Conservation (phyloP, 192 early-diverging fungal species). For the Phycomyces nitens region DNA sequence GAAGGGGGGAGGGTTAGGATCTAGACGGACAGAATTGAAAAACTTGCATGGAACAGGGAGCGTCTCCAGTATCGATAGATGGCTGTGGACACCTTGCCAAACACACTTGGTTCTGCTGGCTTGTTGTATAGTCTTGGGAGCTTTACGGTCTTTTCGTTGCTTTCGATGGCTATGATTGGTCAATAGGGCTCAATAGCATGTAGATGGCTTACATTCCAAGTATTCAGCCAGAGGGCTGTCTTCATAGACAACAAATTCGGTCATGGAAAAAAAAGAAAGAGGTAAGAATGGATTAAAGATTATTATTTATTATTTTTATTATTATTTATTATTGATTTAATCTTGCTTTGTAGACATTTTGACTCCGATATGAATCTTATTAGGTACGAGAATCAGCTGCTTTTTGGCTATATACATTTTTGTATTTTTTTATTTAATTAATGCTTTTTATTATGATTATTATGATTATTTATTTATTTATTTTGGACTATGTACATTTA, state of each 20-base stretch:
- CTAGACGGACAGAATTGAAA: too few relatives aligned
- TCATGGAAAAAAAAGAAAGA: slow-evolving; percentile 31
- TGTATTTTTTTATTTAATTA: too few relatives aligned
- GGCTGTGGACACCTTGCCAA: neutral
- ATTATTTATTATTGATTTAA: neutral
- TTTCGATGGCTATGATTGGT: slow-evolving; percentile 29
- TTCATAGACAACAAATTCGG: slow-evolving; percentile 59
- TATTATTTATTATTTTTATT: too few relatives aligned
- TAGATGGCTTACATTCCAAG: slow-evolving; percentile 52
- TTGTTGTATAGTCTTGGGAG: slow-evolving; percentile 7
- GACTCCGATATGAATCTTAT: too few relatives aligned
- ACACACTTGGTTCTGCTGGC: neutral
- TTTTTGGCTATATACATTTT: too few relatives aligned
- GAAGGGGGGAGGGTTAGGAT: too few relatives aligned
- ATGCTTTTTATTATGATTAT: too few relatives aligned
- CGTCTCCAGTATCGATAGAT: slow-evolving; percentile 14
- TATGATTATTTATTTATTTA: too few relatives aligned
- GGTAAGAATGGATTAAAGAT: neutral
- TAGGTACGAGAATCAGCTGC: too few relatives aligned
- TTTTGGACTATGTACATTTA: too few relatives aligned
- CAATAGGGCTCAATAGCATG: too few relatives aligned
- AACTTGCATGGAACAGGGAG: slow-evolving; percentile 16
- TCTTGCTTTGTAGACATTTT: too few relatives aligned
- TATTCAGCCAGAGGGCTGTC: slow-evolving; percentile 62
- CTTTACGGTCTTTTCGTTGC: slow-evolving; percentile 24